Conservation (phyloP, 2,329 filamentous ascomycete genomes). For the Pseudogymnoascus sp. region DNA sequence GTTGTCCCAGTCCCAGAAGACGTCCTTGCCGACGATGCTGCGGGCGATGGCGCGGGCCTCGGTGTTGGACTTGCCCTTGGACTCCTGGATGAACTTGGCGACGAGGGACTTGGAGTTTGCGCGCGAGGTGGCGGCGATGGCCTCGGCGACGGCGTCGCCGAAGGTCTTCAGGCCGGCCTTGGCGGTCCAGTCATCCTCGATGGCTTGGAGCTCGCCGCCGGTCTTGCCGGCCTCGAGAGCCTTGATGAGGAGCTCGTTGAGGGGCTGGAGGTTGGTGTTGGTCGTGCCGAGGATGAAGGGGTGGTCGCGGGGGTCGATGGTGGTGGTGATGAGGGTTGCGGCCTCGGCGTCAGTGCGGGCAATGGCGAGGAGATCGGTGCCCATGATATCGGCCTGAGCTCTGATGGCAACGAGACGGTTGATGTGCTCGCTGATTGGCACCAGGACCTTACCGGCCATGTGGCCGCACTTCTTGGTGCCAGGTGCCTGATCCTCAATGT, state of each 20-base stretch:
- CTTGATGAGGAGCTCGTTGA: constrained; percentile 83
- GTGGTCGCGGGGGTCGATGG: constrained; percentile 93
- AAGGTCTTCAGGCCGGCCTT: constrained; percentile 80
- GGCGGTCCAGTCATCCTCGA: constrained; percentile 81
- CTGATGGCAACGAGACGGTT: constrained; percentile 94
- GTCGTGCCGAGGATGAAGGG: constrained; percentile 85
- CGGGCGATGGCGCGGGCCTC: constrained; percentile 77
- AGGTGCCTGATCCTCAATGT: constrained; percentile 97
- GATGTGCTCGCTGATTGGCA: constrained; percentile 96
- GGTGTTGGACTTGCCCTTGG: constrained; percentile 75
- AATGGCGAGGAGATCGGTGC: constrained; percentile 77
- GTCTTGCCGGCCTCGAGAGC: constrained; percentile 76
- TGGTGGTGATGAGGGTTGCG: constrained; percentile 91
- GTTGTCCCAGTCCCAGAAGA: constrained; percentile 94
- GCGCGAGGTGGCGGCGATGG: constrained; percentile 61
- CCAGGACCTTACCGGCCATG: constrained; percentile 97
- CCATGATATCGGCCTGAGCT: constrained; percentile 98
- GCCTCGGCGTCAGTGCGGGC: constrained; percentile 96
- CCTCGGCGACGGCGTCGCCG: constrained; percentile 78
- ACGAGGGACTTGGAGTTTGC: constrained; percentile 63
- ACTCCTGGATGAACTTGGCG: constrained; percentile 55
- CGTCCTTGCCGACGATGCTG: constrained; percentile 65
- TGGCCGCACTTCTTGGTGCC: constrained; percentile 99
- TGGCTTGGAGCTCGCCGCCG: constrained; percentile 73
- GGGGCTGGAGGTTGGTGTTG: constrained; percentile 73